phyloP scores from a whole-genome alignment of 345 rosid genomes.

The Camelina laxa region DNA sequence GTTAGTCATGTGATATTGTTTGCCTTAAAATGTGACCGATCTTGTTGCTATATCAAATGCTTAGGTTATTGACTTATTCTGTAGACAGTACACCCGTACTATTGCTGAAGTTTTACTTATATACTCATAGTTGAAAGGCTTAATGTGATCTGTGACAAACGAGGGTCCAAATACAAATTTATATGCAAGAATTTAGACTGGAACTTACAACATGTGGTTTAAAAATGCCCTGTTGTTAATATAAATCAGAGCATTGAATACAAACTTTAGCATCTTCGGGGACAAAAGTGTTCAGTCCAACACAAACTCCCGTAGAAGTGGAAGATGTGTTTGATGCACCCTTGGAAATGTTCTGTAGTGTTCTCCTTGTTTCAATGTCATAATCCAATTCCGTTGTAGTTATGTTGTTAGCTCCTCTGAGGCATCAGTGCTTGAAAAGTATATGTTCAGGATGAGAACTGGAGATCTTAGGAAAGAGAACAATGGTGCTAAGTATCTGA shows the following conservation, averaged over 20 bases:
- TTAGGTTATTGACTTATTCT: background rate
- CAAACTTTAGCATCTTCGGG: background rate
- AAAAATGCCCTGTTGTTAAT: constrained; percentile 46
- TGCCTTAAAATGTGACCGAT: background rate
- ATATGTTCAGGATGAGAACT: constrained; percentile 53
- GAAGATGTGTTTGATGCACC: constrained; percentile 73
- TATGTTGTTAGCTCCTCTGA: background rate
- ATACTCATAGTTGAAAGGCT: background rate
- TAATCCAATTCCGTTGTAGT: background rate
- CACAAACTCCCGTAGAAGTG: constrained; percentile 67
- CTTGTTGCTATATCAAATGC: background rate
- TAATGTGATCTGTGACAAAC: no score
- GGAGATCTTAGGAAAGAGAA: constrained; percentile 58
- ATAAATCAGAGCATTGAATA: background rate
- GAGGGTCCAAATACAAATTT: constrained; percentile 33
- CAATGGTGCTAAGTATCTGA: constrained; percentile 46
- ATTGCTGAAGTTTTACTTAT: background rate
- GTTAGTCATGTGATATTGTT: background rate
- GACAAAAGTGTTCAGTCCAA: background rate
- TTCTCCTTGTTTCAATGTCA: constrained; percentile 15
- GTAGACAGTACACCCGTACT: background rate
- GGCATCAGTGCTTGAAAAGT: background rate
- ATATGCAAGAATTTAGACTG: background rate
- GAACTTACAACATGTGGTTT: constrained; percentile 59
- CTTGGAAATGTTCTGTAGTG: constrained; percentile 72